A percentile compares a stretch with the other conserved stretches of the same genome.
These are phyloP conservation scores for Penicillium desertorum DNA, from an alignment of 495 filamentous ascomycete species.

Conservation along the genomic window DNA sequence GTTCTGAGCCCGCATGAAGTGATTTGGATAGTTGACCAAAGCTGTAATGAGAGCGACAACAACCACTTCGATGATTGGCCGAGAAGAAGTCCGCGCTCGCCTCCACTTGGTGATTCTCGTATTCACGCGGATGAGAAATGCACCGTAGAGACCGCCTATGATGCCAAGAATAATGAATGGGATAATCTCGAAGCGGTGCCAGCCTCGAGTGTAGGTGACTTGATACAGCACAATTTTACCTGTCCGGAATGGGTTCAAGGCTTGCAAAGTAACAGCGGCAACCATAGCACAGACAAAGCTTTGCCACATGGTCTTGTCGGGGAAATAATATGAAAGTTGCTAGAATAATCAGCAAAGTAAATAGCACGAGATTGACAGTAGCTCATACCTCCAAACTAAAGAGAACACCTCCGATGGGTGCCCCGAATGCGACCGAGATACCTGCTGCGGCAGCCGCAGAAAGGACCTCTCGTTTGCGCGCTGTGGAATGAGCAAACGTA, in stretches of 20 bases:
- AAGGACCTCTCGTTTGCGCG: conserved; percentile 90
- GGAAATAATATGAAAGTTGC: conserved; percentile 97
- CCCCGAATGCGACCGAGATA: conserved; percentile 96
- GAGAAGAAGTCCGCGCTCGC: conserved; percentile 53
- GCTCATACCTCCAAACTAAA: conserved; percentile 79
- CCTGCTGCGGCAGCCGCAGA: conserved; percentile 93
- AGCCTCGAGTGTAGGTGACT: conserved; percentile 86
- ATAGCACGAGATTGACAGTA: conserved; percentile 8
- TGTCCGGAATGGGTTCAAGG: conserved; percentile 90
- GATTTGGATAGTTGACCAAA: conserved; percentile 89
- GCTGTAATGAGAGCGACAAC: conserved; percentile 75
- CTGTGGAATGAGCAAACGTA: conserved; percentile 40
- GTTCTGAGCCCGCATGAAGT: conserved; percentile 89
- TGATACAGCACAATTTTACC: conserved; percentile 97
- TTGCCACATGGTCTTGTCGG: conserved; percentile 99
- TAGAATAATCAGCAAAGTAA: conserved; percentile 24
- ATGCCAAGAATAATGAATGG: conserved; percentile 88
- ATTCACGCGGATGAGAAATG: conserved; percentile 91
- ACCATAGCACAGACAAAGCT: conserved; percentile 99
- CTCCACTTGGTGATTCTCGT: conserved; percentile 85
- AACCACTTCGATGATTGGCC: conserved; percentile 74
- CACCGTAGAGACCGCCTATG: conserved; percentile 87
- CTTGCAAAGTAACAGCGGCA: conserved; percentile 88
- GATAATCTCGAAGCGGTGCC: conserved; percentile 93
- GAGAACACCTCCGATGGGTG: conserved; percentile 88